Conservation (phyloP, 805 yeast genomes). For the Ogataea glucozyma region DNA sequence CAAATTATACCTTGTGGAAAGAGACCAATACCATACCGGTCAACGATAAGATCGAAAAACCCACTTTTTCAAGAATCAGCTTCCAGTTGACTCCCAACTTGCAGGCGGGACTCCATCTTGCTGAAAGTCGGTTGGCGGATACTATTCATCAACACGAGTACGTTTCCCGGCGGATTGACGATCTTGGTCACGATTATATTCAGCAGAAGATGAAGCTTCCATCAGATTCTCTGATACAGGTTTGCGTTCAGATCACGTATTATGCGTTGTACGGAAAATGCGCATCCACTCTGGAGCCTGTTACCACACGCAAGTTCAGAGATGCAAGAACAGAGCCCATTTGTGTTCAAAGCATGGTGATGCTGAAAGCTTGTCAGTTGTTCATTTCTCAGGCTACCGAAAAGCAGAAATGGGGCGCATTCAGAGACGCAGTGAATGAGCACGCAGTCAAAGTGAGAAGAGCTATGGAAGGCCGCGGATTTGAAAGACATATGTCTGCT, state of each 20-base stretch:
- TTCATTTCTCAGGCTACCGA: conserved; percentile 58
- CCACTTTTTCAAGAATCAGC: conserved; percentile 28
- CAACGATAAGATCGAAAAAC: conserved; percentile 39
- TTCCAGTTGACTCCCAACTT: conserved; percentile 49
- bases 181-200: conserved; percentile 37
- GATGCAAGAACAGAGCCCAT: conserved; percentile 72
- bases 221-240: conserved; percentile 52
- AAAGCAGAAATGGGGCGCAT: conserved; percentile 47
- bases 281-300: conserved; percentile 43
- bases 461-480: conserved; percentile 65
- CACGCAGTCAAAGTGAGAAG: conserved; percentile 51
- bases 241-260: conserved; percentile 53
- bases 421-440: conserved; percentile 50
- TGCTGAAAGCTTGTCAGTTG: conserved; percentile 55
- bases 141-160: conserved; percentile 59
- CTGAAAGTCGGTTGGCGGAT: conserved; percentile 60
- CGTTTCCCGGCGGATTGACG: conserved; percentile 36
- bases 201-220: conserved; percentile 43
- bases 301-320: conserved; percentile 65
- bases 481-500: conserved; percentile 71
- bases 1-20: conserved; percentile 55
- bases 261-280: conserved; percentile 56
- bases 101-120: conserved; percentile 49
- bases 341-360: conserved; percentile 58
- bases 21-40: conserved; percentile 40